Percentiles rank a stretch among this genome's conserved stretches.
Evolutionary conservation across 106 monocot species (phyloP).

Genomic region (Chionographis japonica): DNA sequence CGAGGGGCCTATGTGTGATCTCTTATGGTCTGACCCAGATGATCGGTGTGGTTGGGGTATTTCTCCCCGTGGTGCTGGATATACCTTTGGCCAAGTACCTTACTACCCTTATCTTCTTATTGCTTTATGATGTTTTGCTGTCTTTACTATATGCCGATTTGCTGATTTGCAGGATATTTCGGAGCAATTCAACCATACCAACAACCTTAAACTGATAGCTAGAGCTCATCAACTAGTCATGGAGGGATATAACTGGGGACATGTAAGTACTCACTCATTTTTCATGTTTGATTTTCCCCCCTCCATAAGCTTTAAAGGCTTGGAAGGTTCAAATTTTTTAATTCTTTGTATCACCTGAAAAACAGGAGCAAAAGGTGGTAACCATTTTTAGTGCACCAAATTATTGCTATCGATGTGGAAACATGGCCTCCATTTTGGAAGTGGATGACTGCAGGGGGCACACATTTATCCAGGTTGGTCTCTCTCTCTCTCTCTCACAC

Average conservation of each 20-base stretch:
- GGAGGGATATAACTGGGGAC: constrained; percentile 99
- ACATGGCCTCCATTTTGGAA: constrained; percentile 99
- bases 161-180: constrained; percentile 81
- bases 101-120: background rate
- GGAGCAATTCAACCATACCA: constrained; percentile 96
- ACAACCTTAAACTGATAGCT: constrained; percentile 95
- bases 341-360: background rate
- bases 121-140: background rate
- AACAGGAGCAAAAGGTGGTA: constrained; percentile 99
- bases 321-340: background rate
- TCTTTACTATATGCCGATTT: constrained; percentile 1
- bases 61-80: constrained; percentile 87
- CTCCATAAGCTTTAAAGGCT: background rate
- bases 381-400: constrained; percentile 99
- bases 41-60: constrained; percentile 90
- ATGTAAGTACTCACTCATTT: constrained; percentile 39
- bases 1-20: constrained; percentile 90
- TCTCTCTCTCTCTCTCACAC: background rate
- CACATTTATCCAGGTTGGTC: constrained; percentile 90
- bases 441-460: constrained; percentile 98
- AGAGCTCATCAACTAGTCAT: constrained; percentile 98
- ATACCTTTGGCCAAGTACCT: constrained; percentile 79
- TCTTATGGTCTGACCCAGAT: constrained; percentile 92
- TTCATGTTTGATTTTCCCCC: background rate
- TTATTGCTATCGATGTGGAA: constrained; percentile 98